Conservation (phyloP, 768 basidiomycete species). For the Amanita jacksonii region DNA sequence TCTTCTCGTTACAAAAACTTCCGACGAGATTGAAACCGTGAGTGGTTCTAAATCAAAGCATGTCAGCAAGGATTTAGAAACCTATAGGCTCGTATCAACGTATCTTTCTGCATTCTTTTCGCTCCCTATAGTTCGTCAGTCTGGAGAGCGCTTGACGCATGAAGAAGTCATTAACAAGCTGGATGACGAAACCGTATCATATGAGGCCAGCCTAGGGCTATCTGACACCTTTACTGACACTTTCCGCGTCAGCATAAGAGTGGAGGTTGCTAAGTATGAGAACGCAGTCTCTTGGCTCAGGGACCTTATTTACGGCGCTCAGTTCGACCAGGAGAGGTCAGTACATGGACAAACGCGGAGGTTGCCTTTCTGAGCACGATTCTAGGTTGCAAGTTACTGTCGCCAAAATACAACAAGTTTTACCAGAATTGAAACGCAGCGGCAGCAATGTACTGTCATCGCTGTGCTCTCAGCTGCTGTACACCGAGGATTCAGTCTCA, state of each 20-base stretch:
- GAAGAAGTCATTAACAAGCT: conserved; percentile 89
- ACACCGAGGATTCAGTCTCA: conserved; percentile 59
- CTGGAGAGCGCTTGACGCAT: conserved; percentile 64
- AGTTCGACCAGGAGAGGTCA: conserved; percentile 75
- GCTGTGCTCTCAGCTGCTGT: conserved; percentile 56
- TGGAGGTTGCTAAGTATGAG: conserved; percentile 73
- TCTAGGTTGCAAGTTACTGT: conserved; percentile 70
- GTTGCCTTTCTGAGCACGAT: not conserved
- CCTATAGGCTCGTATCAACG: conserved; percentile 57
- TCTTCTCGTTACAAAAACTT: conserved; percentile 67
- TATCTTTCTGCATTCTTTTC: conserved; percentile 85
- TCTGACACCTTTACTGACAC: conserved; percentile 63
- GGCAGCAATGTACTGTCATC: conserved; percentile 74
- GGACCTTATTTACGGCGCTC: conserved; percentile 65
- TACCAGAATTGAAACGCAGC: conserved; percentile 88
- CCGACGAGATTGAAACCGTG: conserved; percentile 72
- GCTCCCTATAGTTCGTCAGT: conserved; percentile 63
- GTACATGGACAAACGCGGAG: conserved; percentile 9
- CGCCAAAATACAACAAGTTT: conserved; percentile 81
- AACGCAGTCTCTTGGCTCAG: conserved; percentile 78
- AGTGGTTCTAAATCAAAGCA: conserved; percentile 16
- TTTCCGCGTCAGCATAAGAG: conserved; percentile 71
- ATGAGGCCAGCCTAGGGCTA: conserved; percentile 63
- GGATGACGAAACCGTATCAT: conserved; percentile 85
- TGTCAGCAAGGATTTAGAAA: not conserved